Evolutionary conservation across 768 basidiomycete genomes (phyloP).

Genomic region (Gymnopilus dilepis): DNA sequence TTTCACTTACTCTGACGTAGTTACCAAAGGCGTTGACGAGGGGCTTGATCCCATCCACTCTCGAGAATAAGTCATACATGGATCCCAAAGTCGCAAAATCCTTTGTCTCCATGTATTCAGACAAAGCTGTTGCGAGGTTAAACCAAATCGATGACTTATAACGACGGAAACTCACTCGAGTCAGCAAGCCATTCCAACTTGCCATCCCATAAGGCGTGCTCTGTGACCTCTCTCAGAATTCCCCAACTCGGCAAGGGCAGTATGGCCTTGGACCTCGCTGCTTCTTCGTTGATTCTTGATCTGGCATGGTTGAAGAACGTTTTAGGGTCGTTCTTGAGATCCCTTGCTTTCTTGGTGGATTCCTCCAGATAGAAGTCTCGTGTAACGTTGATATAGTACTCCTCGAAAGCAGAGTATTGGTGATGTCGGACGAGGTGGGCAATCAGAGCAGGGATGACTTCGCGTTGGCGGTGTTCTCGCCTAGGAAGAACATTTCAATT

Average conservation of each 20-base stretch:
- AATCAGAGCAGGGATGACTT: constrained; percentile 55
- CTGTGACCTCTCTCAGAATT: constrained; percentile 56
- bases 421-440: constrained; percentile 59
- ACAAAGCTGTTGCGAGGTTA: constrained; percentile 48
- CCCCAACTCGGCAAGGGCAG: constrained; percentile 56
- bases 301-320: constrained; percentile 58
- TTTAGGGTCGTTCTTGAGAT: constrained; percentile 47
- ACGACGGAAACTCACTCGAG: constrained; percentile 29
- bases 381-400: constrained; percentile 55
- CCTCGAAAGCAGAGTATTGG: constrained; percentile 66
- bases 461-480: constrained; percentile 42
- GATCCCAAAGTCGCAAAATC: constrained; percentile 35
- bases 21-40: constrained; percentile 67
- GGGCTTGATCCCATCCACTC: constrained; percentile 57
- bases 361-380: constrained; percentile 58
- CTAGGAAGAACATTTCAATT: constrained; percentile 28
- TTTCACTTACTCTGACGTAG: constrained; percentile 57
- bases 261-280: constrained; percentile 53
- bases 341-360: constrained; percentile 43
- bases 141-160: neutral
- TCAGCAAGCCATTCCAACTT: constrained; percentile 45
- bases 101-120: constrained; percentile 52
- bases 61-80: constrained; percentile 67
- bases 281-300: constrained; percentile 59
- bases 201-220: constrained; percentile 53